A percentile compares a stretch with the other conserved stretches of the same genome.
Evolutionary conservation across 2,329 filamentous ascomycete species (phyloP).

Genomic region (Fusarium caatingaense): DNA sequence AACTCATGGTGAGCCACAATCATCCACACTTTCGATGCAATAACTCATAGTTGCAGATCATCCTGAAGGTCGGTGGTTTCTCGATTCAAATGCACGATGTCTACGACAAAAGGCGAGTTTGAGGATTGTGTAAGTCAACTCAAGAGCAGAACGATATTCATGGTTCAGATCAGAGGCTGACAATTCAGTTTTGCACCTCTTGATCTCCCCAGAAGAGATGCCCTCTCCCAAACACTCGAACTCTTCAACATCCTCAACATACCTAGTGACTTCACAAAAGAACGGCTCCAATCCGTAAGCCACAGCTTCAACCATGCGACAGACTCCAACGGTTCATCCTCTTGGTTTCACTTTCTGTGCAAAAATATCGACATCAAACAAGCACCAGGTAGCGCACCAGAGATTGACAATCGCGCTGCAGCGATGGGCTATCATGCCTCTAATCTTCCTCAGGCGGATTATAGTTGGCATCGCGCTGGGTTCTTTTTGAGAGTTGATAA

Average conservation of each 20-base stretch:
- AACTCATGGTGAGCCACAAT: constrained; percentile 29
- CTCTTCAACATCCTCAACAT: constrained; percentile 48
- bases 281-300: constrained; percentile 47
- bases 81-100: constrained; percentile 36
- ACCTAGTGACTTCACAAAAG: constrained; percentile 48
- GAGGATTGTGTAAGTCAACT: constrained; percentile 47
- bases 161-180: background rate
- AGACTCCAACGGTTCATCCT: constrained; percentile 40
- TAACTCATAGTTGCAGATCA: constrained; percentile 35
- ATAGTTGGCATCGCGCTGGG: constrained; percentile 44
- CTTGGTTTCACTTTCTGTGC: constrained; percentile 53
- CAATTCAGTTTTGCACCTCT: constrained; percentile 46
- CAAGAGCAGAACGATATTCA: background rate
- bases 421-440: constrained; percentile 42
- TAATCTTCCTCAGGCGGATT: constrained; percentile 46
- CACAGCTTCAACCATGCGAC: constrained; percentile 50
- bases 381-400: constrained; percentile 28
- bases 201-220: constrained; percentile 42
- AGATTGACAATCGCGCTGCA: constrained; percentile 44
- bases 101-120: constrained; percentile 42
- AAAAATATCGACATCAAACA: constrained; percentile 48
- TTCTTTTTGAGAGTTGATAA: constrained; percentile 45
- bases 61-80: constrained; percentile 44
- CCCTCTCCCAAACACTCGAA: constrained; percentile 41
- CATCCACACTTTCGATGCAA: fast-evolving